phyloP scores from a whole-genome alignment of 176 grass and related monocot species.

The Olyra latifolia region DNA sequence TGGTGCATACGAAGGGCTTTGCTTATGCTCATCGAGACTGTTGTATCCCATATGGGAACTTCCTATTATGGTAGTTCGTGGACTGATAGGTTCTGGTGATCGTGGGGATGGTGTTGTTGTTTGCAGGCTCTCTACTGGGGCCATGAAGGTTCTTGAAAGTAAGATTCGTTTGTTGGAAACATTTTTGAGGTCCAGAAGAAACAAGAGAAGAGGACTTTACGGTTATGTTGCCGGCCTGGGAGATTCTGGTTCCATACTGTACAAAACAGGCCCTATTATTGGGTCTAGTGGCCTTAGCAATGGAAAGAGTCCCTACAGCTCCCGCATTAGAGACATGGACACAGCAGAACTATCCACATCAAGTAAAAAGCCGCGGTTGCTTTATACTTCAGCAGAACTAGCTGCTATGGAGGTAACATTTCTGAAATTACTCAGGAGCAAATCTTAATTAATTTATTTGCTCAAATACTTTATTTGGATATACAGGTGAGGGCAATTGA shows the following conservation, averaged over 20 bases:
- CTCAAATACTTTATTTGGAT: constrained; percentile 26
- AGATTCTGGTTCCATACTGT: constrained; percentile 91
- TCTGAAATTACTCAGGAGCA: constrained; percentile 12
- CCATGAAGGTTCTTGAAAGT: constrained; percentile 87
- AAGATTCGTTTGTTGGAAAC: constrained; percentile 88
- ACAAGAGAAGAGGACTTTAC: constrained; percentile 93
- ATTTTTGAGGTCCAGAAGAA: constrained; percentile 95
- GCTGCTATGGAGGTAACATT: constrained; percentile 90
- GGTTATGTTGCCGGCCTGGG: constrained; percentile 89
- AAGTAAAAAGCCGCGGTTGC: constrained; percentile 68
- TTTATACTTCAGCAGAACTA: constrained; percentile 83
- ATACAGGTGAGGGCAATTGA: constrained; percentile 96
- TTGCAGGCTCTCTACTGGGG: constrained; percentile 71
- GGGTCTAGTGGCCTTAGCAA: constrained; percentile 41
- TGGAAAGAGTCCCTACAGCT: constrained; percentile 39
- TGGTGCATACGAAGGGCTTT: constrained; percentile 94
- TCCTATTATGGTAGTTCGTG: constrained; percentile 78
- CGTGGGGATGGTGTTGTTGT: constrained; percentile 58
- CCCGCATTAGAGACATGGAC: constrained; percentile 43
- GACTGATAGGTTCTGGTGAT: constrained; percentile 46
- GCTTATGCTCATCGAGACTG: constrained; percentile 92
- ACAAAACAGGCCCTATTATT: constrained; percentile 61
- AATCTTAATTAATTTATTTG: constrained; percentile 28
- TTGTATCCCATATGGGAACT: constrained; percentile 94
- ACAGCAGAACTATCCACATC: constrained; percentile 43